A percentile compares a stretch with the other conserved stretches of the same genome.
Evolutionary conservation across 202 grass and related monocot genomes (phyloP).

Genomic region (Panicum virgatum): DNA sequence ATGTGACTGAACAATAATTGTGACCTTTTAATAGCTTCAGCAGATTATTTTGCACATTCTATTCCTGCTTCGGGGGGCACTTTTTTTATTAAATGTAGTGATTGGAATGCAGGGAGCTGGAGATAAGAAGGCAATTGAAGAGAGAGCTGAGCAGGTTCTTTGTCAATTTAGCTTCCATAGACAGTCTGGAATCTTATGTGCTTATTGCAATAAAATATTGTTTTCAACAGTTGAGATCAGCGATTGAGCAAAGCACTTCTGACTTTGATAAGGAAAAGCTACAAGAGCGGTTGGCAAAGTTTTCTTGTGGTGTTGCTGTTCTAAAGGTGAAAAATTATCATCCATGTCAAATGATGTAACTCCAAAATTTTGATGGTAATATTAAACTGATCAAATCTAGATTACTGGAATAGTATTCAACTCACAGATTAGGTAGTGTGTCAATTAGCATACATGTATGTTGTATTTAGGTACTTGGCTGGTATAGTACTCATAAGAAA

Average conservation of each 20-base stretch:
- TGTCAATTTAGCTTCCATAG: constrained; percentile 14
- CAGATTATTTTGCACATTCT: not conserved
- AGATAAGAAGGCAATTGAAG: constrained; percentile 82
- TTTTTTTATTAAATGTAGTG: constrained; percentile 4
- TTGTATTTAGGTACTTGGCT: not conserved
- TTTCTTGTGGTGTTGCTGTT: constrained; percentile 95
- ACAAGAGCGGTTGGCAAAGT: constrained; percentile 85
- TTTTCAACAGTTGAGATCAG: constrained; percentile 61
- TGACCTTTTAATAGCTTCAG: not conserved
- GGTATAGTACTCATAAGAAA: not conserved
- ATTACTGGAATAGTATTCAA: not conserved
- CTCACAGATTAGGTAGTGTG: not conserved
- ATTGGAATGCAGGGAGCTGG: constrained; percentile 68
- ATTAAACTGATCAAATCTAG: not conserved
- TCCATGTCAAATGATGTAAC: not conserved
- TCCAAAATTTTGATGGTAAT: not conserved
- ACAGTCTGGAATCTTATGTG: not conserved
- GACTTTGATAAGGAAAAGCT: constrained; percentile 90
- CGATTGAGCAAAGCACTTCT: constrained; percentile 85
- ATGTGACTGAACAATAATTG: not conserved
- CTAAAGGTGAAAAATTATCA: constrained; percentile 66
- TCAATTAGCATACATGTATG: not conserved
- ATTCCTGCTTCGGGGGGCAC: not conserved
- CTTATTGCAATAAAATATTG: not conserved
- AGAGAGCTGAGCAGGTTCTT: constrained; percentile 75